These are phyloP conservation scores for Aspergillus fumigatus DNA, from an alignment of 2,329 filamentous ascomycete genomes.

Conservation along the genomic window DNA sequence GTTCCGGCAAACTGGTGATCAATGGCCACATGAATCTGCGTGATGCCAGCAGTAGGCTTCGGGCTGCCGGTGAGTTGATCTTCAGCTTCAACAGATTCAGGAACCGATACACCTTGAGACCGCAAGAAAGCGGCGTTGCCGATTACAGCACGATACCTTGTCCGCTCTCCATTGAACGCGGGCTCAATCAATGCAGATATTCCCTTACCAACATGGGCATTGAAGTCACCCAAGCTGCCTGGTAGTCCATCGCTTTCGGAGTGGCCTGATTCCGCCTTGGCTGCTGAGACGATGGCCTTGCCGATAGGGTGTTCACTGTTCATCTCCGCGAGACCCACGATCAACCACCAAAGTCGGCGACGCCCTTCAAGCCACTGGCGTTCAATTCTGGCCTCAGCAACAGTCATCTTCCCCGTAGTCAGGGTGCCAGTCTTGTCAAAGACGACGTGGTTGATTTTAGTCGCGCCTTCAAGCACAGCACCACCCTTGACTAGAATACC, in stretches of 20 bases:
- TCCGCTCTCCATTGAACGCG: slow-evolving; percentile 60
- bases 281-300: slow-evolving; percentile 73
- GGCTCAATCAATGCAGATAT: slow-evolving; percentile 80
- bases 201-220: slow-evolving; percentile 76
- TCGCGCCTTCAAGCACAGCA: slow-evolving; percentile 83
- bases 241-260: slow-evolving; percentile 69
- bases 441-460: slow-evolving; percentile 82
- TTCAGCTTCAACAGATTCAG: slow-evolving; percentile 35
- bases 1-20: slow-evolving; percentile 75
- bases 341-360: slow-evolving; percentile 84
- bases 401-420: slow-evolving; percentile 92
- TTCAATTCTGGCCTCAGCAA: slow-evolving; percentile 66
- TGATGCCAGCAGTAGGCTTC: slow-evolving; percentile 61
- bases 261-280: slow-evolving; percentile 70
- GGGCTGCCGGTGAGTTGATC: slow-evolving; percentile 24
- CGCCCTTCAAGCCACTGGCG: slow-evolving; percentile 67
- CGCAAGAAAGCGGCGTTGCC: slow-evolving; percentile 77
- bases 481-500: slow-evolving; percentile 98
- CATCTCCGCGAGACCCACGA: slow-evolving; percentile 92
- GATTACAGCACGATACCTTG: slow-evolving; percentile 72
- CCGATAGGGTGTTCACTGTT: slow-evolving; percentile 94
- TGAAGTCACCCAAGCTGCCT: slow-evolving; percentile 80
- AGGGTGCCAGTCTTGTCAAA: slow-evolving; percentile 96
- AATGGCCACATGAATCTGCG: slow-evolving; percentile 87
- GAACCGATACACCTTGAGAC: slow-evolving; percentile 59